phyloP scores from a whole-genome alignment of 495 filamentous ascomycete species.

The Aspergillus haitiensis region DNA sequence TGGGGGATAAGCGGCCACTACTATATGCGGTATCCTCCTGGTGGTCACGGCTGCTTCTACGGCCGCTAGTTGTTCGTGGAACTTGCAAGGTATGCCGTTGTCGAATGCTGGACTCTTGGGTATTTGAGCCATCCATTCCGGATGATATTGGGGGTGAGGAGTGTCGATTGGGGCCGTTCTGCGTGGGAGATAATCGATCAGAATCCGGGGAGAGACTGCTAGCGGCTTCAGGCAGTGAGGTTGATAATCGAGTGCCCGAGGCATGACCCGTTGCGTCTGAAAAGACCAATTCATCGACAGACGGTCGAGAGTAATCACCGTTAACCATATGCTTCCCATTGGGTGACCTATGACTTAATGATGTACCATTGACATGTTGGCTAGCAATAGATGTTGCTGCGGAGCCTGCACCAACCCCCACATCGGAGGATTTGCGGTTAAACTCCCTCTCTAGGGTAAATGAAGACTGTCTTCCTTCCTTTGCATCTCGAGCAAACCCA shows the following conservation, averaged over 20 bases:
- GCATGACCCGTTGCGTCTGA: conserved; percentile 33
- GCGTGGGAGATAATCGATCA: conserved; percentile 40
- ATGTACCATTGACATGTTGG: conserved; percentile 39
- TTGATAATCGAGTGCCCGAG: conserved; percentile 35
- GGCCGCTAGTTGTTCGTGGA: conserved; percentile 55
- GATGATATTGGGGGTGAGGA: conserved; percentile 72
- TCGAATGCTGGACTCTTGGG: conserved; percentile 50
- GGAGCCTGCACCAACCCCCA: conserved; percentile 35
- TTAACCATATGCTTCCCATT: conserved; percentile 44
- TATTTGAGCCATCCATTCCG: conserved; percentile 37
- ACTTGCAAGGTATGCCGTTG: conserved; percentile 93
- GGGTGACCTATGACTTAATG: conserved; percentile 27
- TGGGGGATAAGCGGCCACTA: conserved; percentile 85
- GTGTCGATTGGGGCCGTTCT: conserved; percentile 61
- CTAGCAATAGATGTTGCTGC: conserved; percentile 29
- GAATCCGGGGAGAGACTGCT: conserved; percentile 43
- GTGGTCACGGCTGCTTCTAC: conserved; percentile 56
- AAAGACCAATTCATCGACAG: conserved; percentile 33
- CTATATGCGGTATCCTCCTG: conserved; percentile 64
- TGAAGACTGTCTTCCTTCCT: conserved; percentile 43
- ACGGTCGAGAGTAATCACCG: conserved; percentile 40
- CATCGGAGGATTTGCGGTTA: conserved; percentile 35
- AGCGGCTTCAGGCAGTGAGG: conserved; percentile 36
- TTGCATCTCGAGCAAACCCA: conserved; percentile 40
- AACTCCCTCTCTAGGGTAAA: conserved; percentile 35